Evolutionary conservation across 2,329 filamentous ascomycete species (phyloP).

Genomic region (Parastagonospora avenae): DNA sequence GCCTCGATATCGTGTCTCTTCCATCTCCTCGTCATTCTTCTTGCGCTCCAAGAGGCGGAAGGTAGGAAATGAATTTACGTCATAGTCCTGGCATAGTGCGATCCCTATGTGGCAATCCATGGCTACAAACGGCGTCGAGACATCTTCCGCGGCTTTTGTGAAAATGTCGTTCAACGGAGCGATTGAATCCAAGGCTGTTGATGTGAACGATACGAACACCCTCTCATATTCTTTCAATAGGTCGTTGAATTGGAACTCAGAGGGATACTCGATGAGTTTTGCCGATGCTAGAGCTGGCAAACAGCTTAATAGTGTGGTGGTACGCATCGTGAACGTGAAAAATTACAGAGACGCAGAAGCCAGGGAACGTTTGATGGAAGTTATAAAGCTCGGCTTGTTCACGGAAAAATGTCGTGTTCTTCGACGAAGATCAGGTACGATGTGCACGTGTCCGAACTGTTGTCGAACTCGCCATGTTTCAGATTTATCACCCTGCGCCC

Average conservation of each 20-base stretch:
- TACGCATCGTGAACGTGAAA: slow-evolving; percentile 1
- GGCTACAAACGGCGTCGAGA: slow-evolving; percentile 13
- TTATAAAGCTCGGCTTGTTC: too few relatives aligned
- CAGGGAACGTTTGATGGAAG: too few relatives aligned
- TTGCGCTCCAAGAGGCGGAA: slow-evolving; percentile 18
- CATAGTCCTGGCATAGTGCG: slow-evolving; percentile 22
- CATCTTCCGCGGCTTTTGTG: slow-evolving; percentile 2
- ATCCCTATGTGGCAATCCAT: slow-evolving; percentile 25
- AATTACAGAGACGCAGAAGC: too few relatives aligned
- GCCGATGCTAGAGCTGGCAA: not conserved
- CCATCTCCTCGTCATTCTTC: not conserved
- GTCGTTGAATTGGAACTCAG: slow-evolving; percentile 11
- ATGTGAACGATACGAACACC: slow-evolving; percentile 24
- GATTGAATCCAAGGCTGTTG: slow-evolving; percentile 8
- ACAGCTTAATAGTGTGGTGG: not conserved
- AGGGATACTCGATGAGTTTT: slow-evolving; percentile 6
- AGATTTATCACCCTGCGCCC: slow-evolving; percentile 7
- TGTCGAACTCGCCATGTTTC: slow-evolving; percentile 22
- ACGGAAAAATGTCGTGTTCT: not conserved
- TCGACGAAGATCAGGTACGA: slow-evolving; percentile 3
- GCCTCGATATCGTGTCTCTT: slow-evolving; percentile 22
- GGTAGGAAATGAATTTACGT: slow-evolving; percentile 29
- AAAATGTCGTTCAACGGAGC: slow-evolving; percentile 17
- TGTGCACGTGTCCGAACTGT: slow-evolving; percentile 10
- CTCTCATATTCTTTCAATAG: slow-evolving; percentile 7